Base-by-base conservation (phyloP, 371 early-diverging fungal genomes). In the Lichtheimia hyalospora region DNA sequence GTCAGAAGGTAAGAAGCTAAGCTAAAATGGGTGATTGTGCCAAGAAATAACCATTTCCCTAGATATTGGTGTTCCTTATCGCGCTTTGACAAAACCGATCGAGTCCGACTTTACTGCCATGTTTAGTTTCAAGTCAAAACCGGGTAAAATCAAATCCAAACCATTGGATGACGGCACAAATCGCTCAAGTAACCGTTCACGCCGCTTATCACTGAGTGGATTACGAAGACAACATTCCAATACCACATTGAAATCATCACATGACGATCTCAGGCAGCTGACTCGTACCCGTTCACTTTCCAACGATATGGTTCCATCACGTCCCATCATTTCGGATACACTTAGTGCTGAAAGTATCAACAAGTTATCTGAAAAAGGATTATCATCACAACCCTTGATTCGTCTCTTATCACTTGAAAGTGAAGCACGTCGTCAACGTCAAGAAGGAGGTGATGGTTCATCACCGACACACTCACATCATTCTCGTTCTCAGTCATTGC, bases 21-120 rank as follows among this genome's bases (percentile, higher is more conserved):
- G 41, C 44, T 57, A 44, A 21, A 48, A 60, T 25, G 34, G 8
- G 42, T 0, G 43, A 18, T 59, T 4, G 24, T 23, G 5, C 25
- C 24, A 23, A 51, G 12, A 39, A 2, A 18, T 18, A 52, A 27
- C 2, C 1, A 6, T 34, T 5, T 10, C 10, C 51, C 1, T 53
- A 63, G 68, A 68, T 54, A 77, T 75, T 51, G 64, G 66, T 57
- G 70, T 80, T 10, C 77, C 81, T 13, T 62, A 66, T 20, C 66
- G 75, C 20, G 58, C 64, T 0, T 53, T 80, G 18, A 65, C 71
- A 16, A 77, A 72, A 41, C 58, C 71, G 2, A 43, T 66, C 40
- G 68, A 66, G 46, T 64, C 74, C 10, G 74, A 70, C 28, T 61
- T 68, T 8, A 60, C 69, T 13, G 50, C 63, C 34, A 44, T 71